Base-by-base conservation (phyloP, 208 protist genomes). In the Leishmania braziliensis region DNA sequence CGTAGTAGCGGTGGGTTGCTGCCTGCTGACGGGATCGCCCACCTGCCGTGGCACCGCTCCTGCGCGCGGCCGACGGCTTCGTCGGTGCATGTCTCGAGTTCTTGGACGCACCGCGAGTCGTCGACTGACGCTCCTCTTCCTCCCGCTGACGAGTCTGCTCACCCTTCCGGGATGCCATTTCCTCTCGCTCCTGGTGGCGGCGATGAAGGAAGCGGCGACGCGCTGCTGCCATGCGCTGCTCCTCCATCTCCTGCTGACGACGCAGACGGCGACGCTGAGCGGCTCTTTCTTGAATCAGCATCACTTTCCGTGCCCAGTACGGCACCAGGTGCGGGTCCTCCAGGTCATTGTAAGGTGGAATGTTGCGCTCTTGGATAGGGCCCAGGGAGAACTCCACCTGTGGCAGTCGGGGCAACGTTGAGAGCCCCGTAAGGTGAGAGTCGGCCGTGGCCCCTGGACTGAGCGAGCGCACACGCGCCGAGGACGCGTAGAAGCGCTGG, bases 281-380 rank as follows among this genome's bases (percentile, higher is more conserved):
- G 36, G 81, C 77, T 5, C 84, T 80, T 66, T 94, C 90, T 33
- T 89, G 75, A 39, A 92, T 87, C 29, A 96, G 82, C 83, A 90
- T 87, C 81, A 93, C 90, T 36, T 90, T 91, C 29, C 92, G 87
- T 5, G 85, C 86, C 91, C 92, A 96, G 89, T 93, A 96, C 29
- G 84, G 88, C 29, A 83, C 85, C 8, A 96, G 88, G 80, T 96
- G 89, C 23, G 92, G 92, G 79, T 96, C 92, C 53, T 96, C 92
- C 6, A 96, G 85, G 82, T 96, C 92, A 75, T 96, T 96, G 89
- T 96, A 96, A 46, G 89, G 84, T 10, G 92, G 92, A 56, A 96
- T 86, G 20, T 74, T 82, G 63, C 88, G 89, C 60, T 96, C 91
- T 81, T 93, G 84, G 53, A 93, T 75, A 0, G 92, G 92, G 23